Conservation (phyloP, 345 rosid genomes). For the Cardamine resedifolia region DNA sequence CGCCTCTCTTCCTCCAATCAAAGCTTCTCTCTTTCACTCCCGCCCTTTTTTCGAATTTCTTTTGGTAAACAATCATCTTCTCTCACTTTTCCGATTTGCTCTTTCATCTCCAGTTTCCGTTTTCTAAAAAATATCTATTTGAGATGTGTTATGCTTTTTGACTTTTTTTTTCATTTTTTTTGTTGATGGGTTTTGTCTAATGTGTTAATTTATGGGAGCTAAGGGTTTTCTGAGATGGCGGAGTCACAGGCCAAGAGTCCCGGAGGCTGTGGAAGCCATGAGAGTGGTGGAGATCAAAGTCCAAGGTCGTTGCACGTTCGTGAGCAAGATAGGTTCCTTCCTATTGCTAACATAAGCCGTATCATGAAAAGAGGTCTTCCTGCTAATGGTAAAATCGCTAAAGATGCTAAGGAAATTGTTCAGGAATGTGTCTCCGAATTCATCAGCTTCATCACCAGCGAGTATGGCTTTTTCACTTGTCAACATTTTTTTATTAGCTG, state of each 20-base stretch:
- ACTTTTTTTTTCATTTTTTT: background rate
- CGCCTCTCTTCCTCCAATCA: slow-evolving; percentile 47
- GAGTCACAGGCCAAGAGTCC: slow-evolving; percentile 43
- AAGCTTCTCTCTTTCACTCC: slow-evolving; percentile 47
- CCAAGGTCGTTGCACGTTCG: slow-evolving; percentile 67
- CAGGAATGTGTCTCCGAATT: slow-evolving; percentile 98
- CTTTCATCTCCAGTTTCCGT: slow-evolving; percentile 10
- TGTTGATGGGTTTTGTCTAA: slow-evolving; percentile 3
- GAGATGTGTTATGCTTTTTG: slow-evolving; percentile 3
- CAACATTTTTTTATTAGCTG: background rate
- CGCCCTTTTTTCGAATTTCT: slow-evolving; percentile 61
- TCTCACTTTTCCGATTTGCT: background rate
- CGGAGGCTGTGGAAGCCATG: slow-evolving; percentile 73
- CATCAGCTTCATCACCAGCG: slow-evolving; percentile 98
- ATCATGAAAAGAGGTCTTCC: slow-evolving; percentile 95
- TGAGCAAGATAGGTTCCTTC: slow-evolving; percentile 91
- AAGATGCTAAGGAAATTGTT: slow-evolving; percentile 95
- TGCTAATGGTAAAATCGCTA: slow-evolving; percentile 89
- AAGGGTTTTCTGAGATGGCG: slow-evolving; percentile 43
- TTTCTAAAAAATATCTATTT: background rate
- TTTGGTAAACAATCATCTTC: slow-evolving; percentile 13
- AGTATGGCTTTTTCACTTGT: slow-evolving; percentile 45
- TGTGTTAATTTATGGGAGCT: background rate
- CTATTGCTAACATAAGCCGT: slow-evolving; percentile 92
- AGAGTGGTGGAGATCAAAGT: slow-evolving; percentile 93